These are phyloP conservation scores for Pseudopediastrum boryanum DNA, from an alignment of 139 green algal genomes.

Conservation along the genomic window DNA sequence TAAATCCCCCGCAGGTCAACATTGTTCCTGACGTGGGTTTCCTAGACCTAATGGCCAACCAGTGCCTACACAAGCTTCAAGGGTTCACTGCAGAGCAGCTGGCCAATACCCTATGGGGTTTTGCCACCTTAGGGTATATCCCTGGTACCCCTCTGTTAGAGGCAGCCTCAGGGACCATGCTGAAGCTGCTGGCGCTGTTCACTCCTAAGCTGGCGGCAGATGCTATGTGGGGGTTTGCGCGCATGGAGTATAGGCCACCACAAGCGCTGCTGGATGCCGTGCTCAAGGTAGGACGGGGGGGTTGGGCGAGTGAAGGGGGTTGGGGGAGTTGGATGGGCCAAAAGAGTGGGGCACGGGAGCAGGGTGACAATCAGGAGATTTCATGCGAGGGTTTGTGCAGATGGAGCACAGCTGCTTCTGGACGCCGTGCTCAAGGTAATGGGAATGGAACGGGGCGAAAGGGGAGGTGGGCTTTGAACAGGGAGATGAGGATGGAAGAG, in stretches of 20 bases:
- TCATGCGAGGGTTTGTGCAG: no score
- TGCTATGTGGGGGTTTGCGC: conserved; percentile 34
- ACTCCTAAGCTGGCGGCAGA: not conserved
- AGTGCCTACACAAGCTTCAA: conserved; percentile 15
- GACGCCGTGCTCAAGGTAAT: no score
- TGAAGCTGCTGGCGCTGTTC: not conserved
- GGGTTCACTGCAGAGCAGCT: conserved; percentile 29
- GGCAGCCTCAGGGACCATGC: conserved; percentile 1
- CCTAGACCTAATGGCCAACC: conserved; percentile 2
- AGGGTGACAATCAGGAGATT: no score
- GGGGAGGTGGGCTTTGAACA: no score
- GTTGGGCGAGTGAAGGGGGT: not conserved
- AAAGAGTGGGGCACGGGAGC: no score
- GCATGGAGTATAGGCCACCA: conserved; percentile 30
- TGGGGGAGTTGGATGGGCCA: no score
- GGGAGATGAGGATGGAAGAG: no score
- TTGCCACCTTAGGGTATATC: conserved; percentile 5
- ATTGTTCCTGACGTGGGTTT: conserved; percentile 15
- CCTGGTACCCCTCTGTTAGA: conserved; percentile 25
- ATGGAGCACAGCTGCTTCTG: no score
- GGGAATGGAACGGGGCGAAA: no score
- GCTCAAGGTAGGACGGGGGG: conserved; percentile 1
- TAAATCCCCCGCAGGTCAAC: no score
- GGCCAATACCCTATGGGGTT: not conserved
- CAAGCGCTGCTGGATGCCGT: conserved; percentile 19